Conservation (phyloP, 2,329 filamentous ascomycete species). For the Fusarium sp. region DNA sequence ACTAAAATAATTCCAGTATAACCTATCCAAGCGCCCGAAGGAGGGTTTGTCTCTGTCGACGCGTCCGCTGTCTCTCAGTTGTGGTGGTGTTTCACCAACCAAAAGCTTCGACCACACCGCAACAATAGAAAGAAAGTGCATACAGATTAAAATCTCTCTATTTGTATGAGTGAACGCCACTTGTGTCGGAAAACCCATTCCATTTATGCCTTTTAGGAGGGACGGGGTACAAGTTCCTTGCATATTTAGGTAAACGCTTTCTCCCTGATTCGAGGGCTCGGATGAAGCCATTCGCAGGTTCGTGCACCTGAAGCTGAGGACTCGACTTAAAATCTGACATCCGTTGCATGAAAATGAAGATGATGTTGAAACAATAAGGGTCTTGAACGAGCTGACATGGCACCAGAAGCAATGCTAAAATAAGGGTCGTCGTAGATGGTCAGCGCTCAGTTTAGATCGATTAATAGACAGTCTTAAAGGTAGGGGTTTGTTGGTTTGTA, state of each 20-base stretch:
- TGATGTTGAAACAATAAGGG: not conserved
- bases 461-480: not conserved
- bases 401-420: not conserved
- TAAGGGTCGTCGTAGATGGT: not conserved
- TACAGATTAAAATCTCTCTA: not conserved
- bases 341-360: no score
- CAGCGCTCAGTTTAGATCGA: slow-evolving; percentile 1
- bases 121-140: not conserved
- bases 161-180: slow-evolving; percentile 22
- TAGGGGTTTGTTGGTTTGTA: not conserved
- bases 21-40: not conserved
- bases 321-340: not conserved
- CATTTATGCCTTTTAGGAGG: not conserved
- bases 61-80: slow-evolving; percentile 15
- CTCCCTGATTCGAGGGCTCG: not conserved
- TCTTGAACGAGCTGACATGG: not conserved
- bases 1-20: not conserved
- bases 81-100: slow-evolving; percentile 37
- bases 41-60: not conserved
- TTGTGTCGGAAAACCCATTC: slow-evolving; percentile 12
- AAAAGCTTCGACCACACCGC: slow-evolving; percentile 16
- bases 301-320: not conserved
- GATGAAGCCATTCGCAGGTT: not conserved
- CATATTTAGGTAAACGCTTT: not conserved
- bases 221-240: not conserved